Conservation (phyloP, 306 rosid species). For the Hippophae gyantsensis region DNA sequence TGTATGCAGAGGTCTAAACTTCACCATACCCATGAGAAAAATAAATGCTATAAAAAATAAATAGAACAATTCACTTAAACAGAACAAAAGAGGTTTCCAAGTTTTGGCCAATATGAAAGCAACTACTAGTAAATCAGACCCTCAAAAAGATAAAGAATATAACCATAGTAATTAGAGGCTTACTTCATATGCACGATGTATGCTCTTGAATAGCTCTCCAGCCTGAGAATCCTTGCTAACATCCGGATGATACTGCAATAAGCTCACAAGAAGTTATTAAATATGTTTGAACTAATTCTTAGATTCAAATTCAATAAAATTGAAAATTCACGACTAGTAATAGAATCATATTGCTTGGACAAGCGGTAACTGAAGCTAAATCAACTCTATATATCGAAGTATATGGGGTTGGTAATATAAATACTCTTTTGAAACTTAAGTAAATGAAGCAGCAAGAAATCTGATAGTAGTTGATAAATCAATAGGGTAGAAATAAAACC, state of each 20-base stretch:
- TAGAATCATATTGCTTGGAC: not conserved
- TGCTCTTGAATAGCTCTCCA: slow-evolving; percentile 59
- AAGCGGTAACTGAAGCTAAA: not conserved
- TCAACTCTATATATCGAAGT: not conserved
- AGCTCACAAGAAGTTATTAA: slow-evolving; percentile 4
- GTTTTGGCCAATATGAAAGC: slow-evolving; percentile 5
- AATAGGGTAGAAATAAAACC: not conserved
- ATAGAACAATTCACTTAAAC: not conserved
- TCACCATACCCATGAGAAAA: slow-evolving; percentile 12
- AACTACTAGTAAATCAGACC: slow-evolving; percentile 11
- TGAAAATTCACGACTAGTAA: not conserved
- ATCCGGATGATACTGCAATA: slow-evolving; percentile 83
- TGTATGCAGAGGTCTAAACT: slow-evolving; percentile 2
- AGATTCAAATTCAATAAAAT: not conserved
- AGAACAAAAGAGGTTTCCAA: not conserved
- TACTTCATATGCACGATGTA: slow-evolving; percentile 72
- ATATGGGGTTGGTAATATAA: not conserved
- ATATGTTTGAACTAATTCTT: not conserved
- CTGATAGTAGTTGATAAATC: not conserved
- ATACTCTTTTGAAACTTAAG: not conserved
- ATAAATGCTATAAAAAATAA: not conserved
- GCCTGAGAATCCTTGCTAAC: slow-evolving; percentile 78
- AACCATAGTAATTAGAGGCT: slow-evolving; percentile 4
- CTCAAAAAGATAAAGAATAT: slow-evolving; percentile 14
- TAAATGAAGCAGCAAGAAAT: not conserved